These are phyloP conservation scores for Pilobolus umbonatus DNA, from an alignment of 192 early-diverging fungal genomes.

Conservation along the genomic window DNA sequence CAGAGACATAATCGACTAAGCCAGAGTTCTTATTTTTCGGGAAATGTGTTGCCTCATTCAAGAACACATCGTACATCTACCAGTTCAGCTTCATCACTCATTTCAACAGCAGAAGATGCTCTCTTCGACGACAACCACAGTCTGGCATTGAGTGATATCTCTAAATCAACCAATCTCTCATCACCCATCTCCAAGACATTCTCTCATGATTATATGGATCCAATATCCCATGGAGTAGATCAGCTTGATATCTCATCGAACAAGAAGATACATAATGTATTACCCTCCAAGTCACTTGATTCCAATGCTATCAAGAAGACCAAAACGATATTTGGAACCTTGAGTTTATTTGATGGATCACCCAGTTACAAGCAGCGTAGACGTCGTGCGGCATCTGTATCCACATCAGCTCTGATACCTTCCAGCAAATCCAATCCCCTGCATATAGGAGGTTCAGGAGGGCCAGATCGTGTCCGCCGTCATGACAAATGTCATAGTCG, in stretches of 20 bases:
- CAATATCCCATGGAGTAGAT: constrained; percentile 16
- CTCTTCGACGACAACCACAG: background rate
- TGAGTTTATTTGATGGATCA: constrained; percentile 63
- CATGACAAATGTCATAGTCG: constrained; percentile 22
- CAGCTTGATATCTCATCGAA: constrained; percentile 15
- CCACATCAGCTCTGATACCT: constrained; percentile 5
- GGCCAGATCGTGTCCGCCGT: constrained; percentile 24
- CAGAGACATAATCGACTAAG: constrained; percentile 18
- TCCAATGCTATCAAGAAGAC: constrained; percentile 25
- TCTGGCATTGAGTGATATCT: background rate
- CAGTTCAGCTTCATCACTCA: constrained; percentile 5
- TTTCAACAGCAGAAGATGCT: background rate
- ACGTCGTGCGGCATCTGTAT: constrained; percentile 47
- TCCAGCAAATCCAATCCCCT: too few species aligned
- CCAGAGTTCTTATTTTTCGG: constrained; percentile 12
- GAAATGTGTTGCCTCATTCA: background rate
- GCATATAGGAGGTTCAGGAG: too few species aligned
- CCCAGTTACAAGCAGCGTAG: constrained; percentile 72
- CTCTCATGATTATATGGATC: constrained; percentile 5
- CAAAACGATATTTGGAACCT: constrained; percentile 44
- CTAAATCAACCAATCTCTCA: background rate
- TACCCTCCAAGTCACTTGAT: constrained; percentile 25
- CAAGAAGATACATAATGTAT: constrained; percentile 20
- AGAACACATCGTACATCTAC: background rate
- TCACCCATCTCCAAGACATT: background rate